These are phyloP conservation scores for Fomitopsis pulvina DNA, from an alignment of 768 basidiomycete species.

Conservation along the genomic window DNA sequence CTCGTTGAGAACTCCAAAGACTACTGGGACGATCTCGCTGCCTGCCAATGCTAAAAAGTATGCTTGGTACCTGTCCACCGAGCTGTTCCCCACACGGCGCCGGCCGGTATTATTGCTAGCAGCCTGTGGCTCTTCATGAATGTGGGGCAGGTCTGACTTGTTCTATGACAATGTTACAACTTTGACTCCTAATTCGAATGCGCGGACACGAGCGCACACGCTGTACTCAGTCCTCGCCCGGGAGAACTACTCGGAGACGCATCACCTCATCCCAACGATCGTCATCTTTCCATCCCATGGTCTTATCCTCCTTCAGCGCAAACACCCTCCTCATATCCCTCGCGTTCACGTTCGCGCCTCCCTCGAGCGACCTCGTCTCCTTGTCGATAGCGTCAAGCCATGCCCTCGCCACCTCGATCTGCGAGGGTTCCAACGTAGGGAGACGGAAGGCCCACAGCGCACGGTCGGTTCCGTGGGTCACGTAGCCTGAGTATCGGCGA, in stretches of 20 bases:
- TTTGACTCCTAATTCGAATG: too few relatives aligned
- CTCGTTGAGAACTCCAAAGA: too few relatives aligned
- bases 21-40: too few relatives aligned
- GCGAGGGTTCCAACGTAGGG: slow-evolving; percentile 38
- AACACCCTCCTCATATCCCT: slow-evolving; percentile 31
- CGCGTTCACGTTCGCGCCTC: slow-evolving; percentile 19
- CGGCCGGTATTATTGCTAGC: too few relatives aligned
- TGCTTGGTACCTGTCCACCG: too few relatives aligned
- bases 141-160: too few relatives aligned
- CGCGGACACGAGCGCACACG: background rate
- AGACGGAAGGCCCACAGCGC: slow-evolving; percentile 53
- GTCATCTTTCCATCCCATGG: slow-evolving; percentile 52
- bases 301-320: slow-evolving; percentile 42
- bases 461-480: slow-evolving; percentile 67
- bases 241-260: slow-evolving; percentile 28
- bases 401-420: slow-evolving; percentile 40
- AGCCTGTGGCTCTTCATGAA: too few relatives aligned
- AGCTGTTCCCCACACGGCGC: too few relatives aligned
- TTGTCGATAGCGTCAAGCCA: slow-evolving; percentile 50
- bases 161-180: too few relatives aligned
- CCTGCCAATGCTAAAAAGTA: too few relatives aligned
- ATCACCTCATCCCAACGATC: slow-evolving; percentile 46
- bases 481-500: slow-evolving; percentile 40
- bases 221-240: slow-evolving; percentile 15
- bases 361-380: slow-evolving; percentile 37